A percentile compares a stretch with the other conserved stretches of the same genome.
phyloP scores from a whole-genome alignment of 305 asterid genomes.

The Fraxinus latifolia region DNA sequence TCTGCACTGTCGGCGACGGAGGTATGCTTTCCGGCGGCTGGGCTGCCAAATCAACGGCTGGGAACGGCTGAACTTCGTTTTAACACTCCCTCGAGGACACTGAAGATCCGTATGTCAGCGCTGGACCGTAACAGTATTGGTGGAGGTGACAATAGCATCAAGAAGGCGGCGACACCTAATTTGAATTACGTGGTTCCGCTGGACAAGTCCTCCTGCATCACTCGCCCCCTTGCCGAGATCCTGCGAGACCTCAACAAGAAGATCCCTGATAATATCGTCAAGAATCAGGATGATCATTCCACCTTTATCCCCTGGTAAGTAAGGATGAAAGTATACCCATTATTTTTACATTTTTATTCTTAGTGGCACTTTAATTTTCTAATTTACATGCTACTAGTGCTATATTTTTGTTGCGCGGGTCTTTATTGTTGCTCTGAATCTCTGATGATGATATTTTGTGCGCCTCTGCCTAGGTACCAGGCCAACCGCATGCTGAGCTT shows the following conservation, averaged over 20 bases:
- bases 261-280: conserved; percentile 80
- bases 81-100: conserved; percentile 25
- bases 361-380: background rate
- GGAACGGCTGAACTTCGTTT: conserved; percentile 25
- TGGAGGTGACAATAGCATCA: conserved; percentile 37
- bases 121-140: conserved; percentile 31
- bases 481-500: conserved; percentile 96
- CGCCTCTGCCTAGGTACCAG: conserved; percentile 61
- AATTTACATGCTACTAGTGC: background rate
- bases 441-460: conserved; percentile 21
- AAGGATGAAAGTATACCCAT: background rate
- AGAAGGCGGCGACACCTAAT: conserved; percentile 59
- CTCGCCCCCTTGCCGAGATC: conserved; percentile 91
- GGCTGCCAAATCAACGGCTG: conserved; percentile 26
- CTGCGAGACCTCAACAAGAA: conserved; percentile 87
- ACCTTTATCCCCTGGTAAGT: conserved; percentile 75
- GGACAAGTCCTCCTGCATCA: conserved; percentile 75
- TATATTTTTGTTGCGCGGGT: background rate
- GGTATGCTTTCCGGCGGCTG: conserved; percentile 26
- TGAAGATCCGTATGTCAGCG: conserved; percentile 47
- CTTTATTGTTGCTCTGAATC: background rate
- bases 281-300: conserved; percentile 48
- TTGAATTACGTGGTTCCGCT: conserved; percentile 87
- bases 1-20: conserved; percentile 37
- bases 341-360: background rate